Conservation (phyloP, 805 yeast species). For the Yamadazyma tumulicola region DNA sequence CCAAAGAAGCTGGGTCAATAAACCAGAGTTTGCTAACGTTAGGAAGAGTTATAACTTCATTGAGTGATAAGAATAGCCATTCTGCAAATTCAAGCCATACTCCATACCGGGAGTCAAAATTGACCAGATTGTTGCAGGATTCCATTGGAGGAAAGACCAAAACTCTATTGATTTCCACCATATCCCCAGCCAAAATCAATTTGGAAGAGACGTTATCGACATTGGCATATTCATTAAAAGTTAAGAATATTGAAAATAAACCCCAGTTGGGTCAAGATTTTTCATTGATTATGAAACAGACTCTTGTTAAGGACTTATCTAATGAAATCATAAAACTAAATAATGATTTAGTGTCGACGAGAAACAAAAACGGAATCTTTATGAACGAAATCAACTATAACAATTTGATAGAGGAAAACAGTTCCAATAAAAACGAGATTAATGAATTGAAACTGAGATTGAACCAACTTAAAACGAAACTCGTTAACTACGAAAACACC, state of each 20-base stretch:
- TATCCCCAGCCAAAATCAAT: constrained; percentile 78
- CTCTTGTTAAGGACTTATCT: constrained; percentile 49
- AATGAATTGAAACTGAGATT: constrained; percentile 11
- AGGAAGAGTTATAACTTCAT: constrained; percentile 79
- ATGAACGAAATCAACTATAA: constrained; percentile 57
- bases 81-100: constrained; percentile 44
- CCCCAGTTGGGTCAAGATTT: constrained; percentile 47
- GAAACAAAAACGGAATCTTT: constrained; percentile 62
- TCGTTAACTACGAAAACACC: constrained; percentile 6
- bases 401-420: constrained; percentile 15
- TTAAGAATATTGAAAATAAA: constrained; percentile 69
- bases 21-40: constrained; percentile 84
- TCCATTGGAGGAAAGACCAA: constrained; percentile 87
- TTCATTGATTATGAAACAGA: constrained; percentile 47
- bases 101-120: constrained; percentile 82
- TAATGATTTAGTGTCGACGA: constrained; percentile 59
- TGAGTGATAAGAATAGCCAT: constrained; percentile 25
- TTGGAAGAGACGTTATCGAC: constrained; percentile 82
- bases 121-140: constrained; percentile 72
- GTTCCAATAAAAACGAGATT: constrained; percentile 12
- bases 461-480: constrained; percentile 2
- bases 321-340: constrained; percentile 54
- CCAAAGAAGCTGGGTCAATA: constrained; percentile 90
- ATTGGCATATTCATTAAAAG: constrained; percentile 82
- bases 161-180: constrained; percentile 82